These are phyloP conservation scores for Fusarium kyushuense DNA, from an alignment of 2,329 filamentous ascomycete species.

Conservation along the genomic window DNA sequence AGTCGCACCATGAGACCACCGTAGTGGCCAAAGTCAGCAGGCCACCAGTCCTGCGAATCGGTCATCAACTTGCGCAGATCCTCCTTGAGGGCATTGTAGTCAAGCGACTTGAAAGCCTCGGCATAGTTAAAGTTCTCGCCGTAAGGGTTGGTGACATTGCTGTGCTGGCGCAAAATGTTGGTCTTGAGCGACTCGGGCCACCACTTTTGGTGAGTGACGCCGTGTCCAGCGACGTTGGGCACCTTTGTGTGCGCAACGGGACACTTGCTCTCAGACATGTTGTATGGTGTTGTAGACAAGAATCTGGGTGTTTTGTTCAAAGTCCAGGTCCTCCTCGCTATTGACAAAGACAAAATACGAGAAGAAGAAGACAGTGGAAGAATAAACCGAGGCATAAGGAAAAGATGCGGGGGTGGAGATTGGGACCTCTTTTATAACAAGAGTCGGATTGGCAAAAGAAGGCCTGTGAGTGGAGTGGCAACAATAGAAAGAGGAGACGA, in stretches of 20 bases:
- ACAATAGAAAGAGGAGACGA: slow-evolving; percentile 1
- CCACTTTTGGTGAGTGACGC: slow-evolving; percentile 32
- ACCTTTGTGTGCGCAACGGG: slow-evolving; percentile 30
- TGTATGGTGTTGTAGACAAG: slow-evolving; percentile 13
- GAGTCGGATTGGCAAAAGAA: slow-evolving; percentile 34
- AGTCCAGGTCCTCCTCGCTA: slow-evolving; percentile 25
- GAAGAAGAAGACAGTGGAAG: slow-evolving; percentile 16
- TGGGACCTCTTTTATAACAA: slow-evolving; percentile 7
- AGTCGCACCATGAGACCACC: slow-evolving; percentile 84
- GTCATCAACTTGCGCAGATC: slow-evolving; percentile 78
- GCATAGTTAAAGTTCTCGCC: slow-evolving; percentile 36
- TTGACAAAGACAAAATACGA: slow-evolving; percentile 23
- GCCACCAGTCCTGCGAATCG: slow-evolving; percentile 84
- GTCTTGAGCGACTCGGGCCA: slow-evolving; percentile 40
- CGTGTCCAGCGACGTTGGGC: slow-evolving; percentile 34
- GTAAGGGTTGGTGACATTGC: slow-evolving; percentile 28
- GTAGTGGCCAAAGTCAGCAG: slow-evolving; percentile 85
- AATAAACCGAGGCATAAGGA: slow-evolving; percentile 30
- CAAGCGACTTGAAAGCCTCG: slow-evolving; percentile 32
- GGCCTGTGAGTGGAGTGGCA: slow-evolving; percentile 23
- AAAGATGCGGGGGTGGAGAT: slow-evolving; percentile 39
- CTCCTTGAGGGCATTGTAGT: slow-evolving; percentile 73
- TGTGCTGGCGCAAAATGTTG: slow-evolving; percentile 37
- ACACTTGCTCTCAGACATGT: slow-evolving; percentile 37
- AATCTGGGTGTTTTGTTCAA: slow-evolving; percentile 6